Base-by-base conservation (phyloP, 495 filamentous ascomycete species). In the Parathielavia appendiculata region DNA sequence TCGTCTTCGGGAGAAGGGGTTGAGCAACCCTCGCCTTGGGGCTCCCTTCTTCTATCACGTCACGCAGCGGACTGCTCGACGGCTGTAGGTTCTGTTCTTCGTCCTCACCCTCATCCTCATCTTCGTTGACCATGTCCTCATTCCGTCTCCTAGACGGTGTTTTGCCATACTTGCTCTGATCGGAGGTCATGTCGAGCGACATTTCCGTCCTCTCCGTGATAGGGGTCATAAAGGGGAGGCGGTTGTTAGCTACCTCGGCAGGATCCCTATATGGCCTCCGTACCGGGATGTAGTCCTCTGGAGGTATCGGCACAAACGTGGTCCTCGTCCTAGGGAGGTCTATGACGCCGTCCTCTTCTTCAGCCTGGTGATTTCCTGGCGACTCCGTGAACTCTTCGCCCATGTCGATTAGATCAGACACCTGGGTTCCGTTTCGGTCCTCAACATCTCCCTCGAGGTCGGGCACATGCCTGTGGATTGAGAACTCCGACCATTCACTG, bases 151-250 rank as follows among this genome's bases (percentile, higher is more conserved):
- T 83, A 38, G 80, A 89, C 8, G 90, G 91, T 2, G 90, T 93
- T 66, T 91, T 95, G 23, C 81, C 75, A 64, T 79, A 82, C 76
- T 49, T 83, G 66, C 77, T 70, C 65, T 75, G 61, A 61, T 71
- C 75, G 2, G 86, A 86, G 47, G 81, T 76, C 26, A 86, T 74
- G 23, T 83, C 85, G 20, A 95, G 68, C 0, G 90, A 93, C 20
- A 84, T 88, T 71, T 98, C 93, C 0, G 93, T 98, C 63, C 87
- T 87, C 69, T 98, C 93, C 8, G 92, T 90, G 58, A 98, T 98
- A 13, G 93, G 93, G 1, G 93, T 98, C 93, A 98, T 98, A 71
- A 96, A 97, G 38, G 92, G 93, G 9, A 97, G 77, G 50, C 91
- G 85, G 68, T 87, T 95, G 61, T 96, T 91, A 60, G 89, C 87